These are phyloP conservation scores for Magnusiomyces ingens DNA, from an alignment of 1,139 yeast genomes.

Conservation along the genomic window DNA sequence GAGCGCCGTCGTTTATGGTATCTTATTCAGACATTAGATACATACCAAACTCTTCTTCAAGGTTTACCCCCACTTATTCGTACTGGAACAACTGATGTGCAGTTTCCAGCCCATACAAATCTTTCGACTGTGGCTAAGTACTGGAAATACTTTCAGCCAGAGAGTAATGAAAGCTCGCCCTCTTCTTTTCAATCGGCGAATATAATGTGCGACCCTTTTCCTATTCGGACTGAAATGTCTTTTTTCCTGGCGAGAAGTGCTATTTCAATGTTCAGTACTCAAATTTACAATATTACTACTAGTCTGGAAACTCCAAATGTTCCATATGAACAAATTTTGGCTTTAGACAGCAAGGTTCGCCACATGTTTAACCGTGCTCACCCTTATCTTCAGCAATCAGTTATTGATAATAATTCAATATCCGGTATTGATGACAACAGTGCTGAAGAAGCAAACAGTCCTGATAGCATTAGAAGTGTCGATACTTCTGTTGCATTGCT, in stretches of 20 bases:
- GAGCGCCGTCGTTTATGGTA: slow-evolving; percentile 31
- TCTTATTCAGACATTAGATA: slow-evolving; percentile 25
- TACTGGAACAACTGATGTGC: slow-evolving; percentile 23
- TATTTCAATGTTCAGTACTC: background rate
- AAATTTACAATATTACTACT: slow-evolving; percentile 3
- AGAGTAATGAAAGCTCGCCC: slow-evolving; percentile 17
- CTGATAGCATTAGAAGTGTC: background rate
- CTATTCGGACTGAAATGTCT: slow-evolving; percentile 22
- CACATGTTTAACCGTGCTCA: slow-evolving; percentile 24
- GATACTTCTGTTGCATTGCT: slow-evolving; percentile 22
- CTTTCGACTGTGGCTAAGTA: background rate
- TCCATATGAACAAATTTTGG: slow-evolving; percentile 22
- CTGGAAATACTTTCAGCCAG: too few species aligned
- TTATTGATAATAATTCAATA: background rate
- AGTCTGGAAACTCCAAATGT: slow-evolving; percentile 10
- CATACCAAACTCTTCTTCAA: slow-evolving; percentile 27
- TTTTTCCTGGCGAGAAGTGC: slow-evolving; percentile 13
- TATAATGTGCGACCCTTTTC: background rate
- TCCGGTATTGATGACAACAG: background rate
- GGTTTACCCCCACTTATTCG: slow-evolving; percentile 31
- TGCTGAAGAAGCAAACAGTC: background rate
- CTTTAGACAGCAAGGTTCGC: slow-evolving; percentile 24
- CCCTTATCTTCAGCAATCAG: slow-evolving; percentile 17
- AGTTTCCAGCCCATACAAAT: background rate
- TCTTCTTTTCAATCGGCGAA: background rate